Conservation (phyloP, 2,329 filamentous ascomycete genomes). For the Emydomyces testavorans region DNA sequence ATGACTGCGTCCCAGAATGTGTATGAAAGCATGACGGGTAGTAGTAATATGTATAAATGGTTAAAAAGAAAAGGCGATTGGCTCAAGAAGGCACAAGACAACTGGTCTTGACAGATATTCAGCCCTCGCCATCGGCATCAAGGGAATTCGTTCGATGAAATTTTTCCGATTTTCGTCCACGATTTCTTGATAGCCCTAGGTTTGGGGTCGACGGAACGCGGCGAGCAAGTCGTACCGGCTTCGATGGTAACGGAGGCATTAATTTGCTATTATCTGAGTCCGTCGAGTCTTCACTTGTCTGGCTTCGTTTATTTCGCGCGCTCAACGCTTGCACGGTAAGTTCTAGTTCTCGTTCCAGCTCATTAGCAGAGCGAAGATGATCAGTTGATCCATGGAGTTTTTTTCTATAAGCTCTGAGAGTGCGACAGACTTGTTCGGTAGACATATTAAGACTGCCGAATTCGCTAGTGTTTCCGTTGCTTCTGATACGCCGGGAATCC, state of each 20-base stretch:
- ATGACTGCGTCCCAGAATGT: not conserved
- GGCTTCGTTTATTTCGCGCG: conserved; percentile 23
- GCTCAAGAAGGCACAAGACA: too few species aligned
- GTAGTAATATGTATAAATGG: not conserved
- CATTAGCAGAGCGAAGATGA: conserved; percentile 39
- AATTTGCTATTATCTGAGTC: conserved; percentile 23
- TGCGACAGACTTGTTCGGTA: conserved; percentile 48
- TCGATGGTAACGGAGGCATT: conserved; percentile 20
- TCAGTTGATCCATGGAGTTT: conserved; percentile 43
- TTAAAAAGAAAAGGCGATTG: not conserved
- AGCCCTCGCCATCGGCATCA: conserved; percentile 22
- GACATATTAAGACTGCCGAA: conserved; percentile 41
- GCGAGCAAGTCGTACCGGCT: conserved; percentile 22
- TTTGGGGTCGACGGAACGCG: conserved; percentile 30
- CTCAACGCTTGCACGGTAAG: conserved; percentile 29
- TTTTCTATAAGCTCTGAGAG: conserved; percentile 48
- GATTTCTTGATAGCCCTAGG: conserved; percentile 19
- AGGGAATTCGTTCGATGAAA: conserved; percentile 26
- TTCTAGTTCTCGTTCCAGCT: conserved; percentile 48
- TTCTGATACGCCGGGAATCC: conserved; percentile 37
- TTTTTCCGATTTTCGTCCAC: conserved; percentile 14
- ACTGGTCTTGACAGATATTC: not conserved
- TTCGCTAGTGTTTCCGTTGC: conserved; percentile 26
- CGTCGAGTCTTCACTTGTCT: conserved; percentile 24
- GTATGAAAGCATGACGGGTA: not conserved